Evolutionary conservation across 495 filamentous ascomycete genomes (phyloP).

Genomic region (Neurospora discreta): DNA sequence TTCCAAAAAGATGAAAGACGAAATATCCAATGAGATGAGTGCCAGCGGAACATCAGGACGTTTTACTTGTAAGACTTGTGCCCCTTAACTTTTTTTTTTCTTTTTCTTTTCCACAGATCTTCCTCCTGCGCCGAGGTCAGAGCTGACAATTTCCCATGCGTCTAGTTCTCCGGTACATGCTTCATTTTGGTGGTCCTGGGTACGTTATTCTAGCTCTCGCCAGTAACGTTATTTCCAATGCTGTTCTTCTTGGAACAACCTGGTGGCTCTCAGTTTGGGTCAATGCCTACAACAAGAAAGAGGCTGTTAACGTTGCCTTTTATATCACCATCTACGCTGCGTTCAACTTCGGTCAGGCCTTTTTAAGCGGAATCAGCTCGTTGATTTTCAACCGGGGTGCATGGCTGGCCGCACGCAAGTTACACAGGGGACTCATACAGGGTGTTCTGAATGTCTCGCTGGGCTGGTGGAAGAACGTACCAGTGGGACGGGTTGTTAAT

Average conservation of each 20-base stretch:
- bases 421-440: slow-evolving; percentile 35
- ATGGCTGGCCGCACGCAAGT: slow-evolving; percentile 34
- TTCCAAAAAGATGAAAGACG: neutral
- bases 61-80: slow-evolving; percentile 18
- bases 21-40: slow-evolving; percentile 12
- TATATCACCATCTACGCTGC: slow-evolving; percentile 28
- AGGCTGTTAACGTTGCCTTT: slow-evolving; percentile 21
- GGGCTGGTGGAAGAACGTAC: slow-evolving; percentile 44
- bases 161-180: slow-evolving; percentile 27
- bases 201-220: slow-evolving; percentile 20
- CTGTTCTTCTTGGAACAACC: slow-evolving; percentile 19
- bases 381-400: slow-evolving; percentile 27
- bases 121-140: neutral
- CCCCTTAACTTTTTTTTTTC: neutral
- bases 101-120: neutral
- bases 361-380: slow-evolving; percentile 21
- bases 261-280: slow-evolving; percentile 42
- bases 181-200: slow-evolving; percentile 22
- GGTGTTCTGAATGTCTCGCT: slow-evolving; percentile 40
- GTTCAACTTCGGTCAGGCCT: slow-evolving; percentile 21
- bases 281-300: slow-evolving; percentile 31
- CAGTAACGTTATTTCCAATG: slow-evolving; percentile 19
- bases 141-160: neutral
- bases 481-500: slow-evolving; percentile 45
- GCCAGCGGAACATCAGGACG: slow-evolving; percentile 22